These are phyloP conservation scores for Coniochaeta sp. DNA, from an alignment of 2,329 filamentous ascomycete genomes.

Conservation along the genomic window DNA sequence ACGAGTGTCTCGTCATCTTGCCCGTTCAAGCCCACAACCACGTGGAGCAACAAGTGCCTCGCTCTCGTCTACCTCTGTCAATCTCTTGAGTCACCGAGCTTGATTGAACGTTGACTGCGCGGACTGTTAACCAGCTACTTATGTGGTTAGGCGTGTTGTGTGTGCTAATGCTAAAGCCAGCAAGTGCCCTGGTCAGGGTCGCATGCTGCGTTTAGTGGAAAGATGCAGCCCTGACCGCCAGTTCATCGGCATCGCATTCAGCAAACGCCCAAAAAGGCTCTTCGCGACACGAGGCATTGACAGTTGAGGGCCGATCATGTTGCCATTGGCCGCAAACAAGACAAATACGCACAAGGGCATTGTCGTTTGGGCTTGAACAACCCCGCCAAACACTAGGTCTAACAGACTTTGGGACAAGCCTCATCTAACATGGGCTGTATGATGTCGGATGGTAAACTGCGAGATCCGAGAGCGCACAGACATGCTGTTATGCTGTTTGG, in stretches of 20 bases:
- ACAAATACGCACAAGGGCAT: conserved; percentile 1
- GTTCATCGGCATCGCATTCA: conserved; percentile 24
- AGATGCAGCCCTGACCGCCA: conserved; percentile 38
- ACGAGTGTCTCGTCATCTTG: background rate
- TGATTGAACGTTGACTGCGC: background rate
- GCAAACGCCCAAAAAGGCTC: background rate
- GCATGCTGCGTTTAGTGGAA: conserved; percentile 16
- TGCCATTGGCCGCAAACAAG: background rate
- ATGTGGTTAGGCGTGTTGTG: background rate
- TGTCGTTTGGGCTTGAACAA: conserved; percentile 11
- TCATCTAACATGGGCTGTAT: conserved; percentile 19
- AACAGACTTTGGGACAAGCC: conserved; percentile 9
- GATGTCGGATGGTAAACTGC: conserved; percentile 11
- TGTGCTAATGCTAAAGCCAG: background rate
- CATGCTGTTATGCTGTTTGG: conserved; percentile 3
- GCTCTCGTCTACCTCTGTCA: background rate
- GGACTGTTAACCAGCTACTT: background rate
- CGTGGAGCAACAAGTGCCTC: background rate
- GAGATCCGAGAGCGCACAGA: conserved; percentile 20
- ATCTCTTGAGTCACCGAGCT: background rate
- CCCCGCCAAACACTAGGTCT: conserved; percentile 12
- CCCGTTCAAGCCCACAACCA: background rate
- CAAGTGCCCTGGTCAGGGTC: conserved; percentile 10
- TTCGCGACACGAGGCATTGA: background rate
- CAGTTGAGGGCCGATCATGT: background rate